phyloP scores from a whole-genome alignment of 2,329 filamentous ascomycete species.

The Fusarium staphyleae region DNA sequence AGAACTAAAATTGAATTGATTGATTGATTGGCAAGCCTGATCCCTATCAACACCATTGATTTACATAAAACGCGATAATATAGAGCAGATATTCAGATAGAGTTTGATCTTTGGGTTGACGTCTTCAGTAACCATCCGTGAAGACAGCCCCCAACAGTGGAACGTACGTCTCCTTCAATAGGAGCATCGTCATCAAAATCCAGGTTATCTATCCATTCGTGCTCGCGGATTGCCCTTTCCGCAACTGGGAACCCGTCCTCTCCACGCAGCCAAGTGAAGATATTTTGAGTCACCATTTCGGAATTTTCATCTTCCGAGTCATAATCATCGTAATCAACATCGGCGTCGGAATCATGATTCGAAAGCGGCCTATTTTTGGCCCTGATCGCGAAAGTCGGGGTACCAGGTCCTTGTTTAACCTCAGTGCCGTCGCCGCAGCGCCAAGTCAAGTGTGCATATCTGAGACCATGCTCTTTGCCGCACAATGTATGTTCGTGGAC shows the following conservation, averaged over 20 bases:
- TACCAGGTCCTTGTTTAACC: neutral
- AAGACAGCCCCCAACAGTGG: slow-evolving; percentile 7
- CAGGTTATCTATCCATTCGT: slow-evolving; percentile 43
- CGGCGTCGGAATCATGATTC: neutral
- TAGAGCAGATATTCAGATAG: neutral
- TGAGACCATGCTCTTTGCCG: slow-evolving; percentile 4
- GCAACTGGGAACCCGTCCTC: slow-evolving; percentile 41
- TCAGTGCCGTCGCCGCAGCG: neutral
- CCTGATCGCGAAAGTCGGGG: neutral
- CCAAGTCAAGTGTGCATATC: slow-evolving; percentile 13
- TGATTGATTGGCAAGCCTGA: no score
- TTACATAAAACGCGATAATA: no score
- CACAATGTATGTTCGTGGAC: slow-evolving; percentile 26
- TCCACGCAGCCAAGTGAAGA: slow-evolving; percentile 43
- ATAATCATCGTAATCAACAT: slow-evolving; percentile 8
- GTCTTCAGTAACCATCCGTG: slow-evolving; percentile 10
- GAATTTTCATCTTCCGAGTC: slow-evolving; percentile 23
- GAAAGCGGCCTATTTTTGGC: neutral
- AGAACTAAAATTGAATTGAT: no score
- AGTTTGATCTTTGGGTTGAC: slow-evolving; percentile 4
- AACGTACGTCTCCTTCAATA: slow-evolving; percentile 16
- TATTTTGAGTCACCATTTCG: slow-evolving; percentile 40
- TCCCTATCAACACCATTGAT: no score
- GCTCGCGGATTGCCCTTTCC: slow-evolving; percentile 40
- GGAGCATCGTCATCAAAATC: slow-evolving; percentile 35